These are phyloP conservation scores for Aspergillus amoenus DNA, from an alignment of 2,329 filamentous ascomycete genomes.

Conservation along the genomic window DNA sequence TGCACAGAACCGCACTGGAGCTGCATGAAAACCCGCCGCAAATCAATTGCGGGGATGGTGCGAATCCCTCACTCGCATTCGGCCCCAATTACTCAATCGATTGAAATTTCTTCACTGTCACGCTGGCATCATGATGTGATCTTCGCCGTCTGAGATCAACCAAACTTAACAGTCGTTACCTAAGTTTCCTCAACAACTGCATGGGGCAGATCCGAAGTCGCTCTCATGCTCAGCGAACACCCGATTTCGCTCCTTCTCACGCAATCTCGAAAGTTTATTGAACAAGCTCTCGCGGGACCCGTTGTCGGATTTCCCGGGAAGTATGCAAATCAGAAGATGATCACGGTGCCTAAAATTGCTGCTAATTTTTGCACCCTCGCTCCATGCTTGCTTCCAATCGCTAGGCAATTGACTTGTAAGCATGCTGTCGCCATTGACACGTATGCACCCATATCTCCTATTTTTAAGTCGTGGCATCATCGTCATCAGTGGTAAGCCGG, in stretches of 20 bases:
- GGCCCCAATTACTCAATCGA: background rate
- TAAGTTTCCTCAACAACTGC: background rate
- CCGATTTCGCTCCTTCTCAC: background rate
- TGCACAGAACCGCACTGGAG: background rate
- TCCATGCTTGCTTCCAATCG: too few species aligned
- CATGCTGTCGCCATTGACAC: background rate
- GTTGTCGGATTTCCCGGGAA: too few species aligned
- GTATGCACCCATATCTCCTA: background rate
- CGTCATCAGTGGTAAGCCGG: too few species aligned
- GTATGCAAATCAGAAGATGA: background rate
- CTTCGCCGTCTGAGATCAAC: background rate
- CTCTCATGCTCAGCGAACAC: background rate
- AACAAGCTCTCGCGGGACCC: background rate
- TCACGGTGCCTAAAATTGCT: background rate
- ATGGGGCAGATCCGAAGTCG: background rate
- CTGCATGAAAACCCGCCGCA: background rate
- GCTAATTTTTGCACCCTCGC: background rate
- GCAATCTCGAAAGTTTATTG: background rate
- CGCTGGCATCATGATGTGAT: background rate
- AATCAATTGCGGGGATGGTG: background rate
- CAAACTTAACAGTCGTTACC: background rate
- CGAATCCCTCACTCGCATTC: background rate
- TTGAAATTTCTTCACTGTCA: background rate
- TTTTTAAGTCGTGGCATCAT: background rate
- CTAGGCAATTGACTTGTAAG: background rate